Evolutionary conservation across 2,329 filamentous ascomycete genomes (phyloP).

Genomic region (Blastomyces parvus): DNA sequence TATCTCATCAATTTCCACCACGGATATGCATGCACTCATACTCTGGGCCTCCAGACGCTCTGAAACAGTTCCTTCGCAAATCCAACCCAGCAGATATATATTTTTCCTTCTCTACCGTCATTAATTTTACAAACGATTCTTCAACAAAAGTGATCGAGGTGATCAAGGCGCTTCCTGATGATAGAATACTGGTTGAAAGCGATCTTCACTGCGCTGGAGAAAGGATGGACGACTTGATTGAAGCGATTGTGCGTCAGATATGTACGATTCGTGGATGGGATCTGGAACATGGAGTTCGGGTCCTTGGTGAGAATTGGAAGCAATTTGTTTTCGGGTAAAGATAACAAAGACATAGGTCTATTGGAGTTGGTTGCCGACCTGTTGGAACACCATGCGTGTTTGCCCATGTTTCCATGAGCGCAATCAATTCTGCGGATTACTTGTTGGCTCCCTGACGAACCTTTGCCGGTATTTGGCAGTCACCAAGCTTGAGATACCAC

Average conservation of each 20-base stretch:
- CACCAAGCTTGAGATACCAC: neutral
- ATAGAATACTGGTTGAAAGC: conserved; percentile 76
- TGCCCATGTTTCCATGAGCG: neutral
- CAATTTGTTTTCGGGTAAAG: conserved; percentile 59
- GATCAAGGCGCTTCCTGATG: conserved; percentile 63
- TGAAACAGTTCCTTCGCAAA: conserved; percentile 68
- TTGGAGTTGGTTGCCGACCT: neutral
- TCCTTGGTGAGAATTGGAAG: conserved; percentile 64
- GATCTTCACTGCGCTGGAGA: conserved; percentile 77
- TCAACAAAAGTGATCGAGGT: conserved; percentile 54
- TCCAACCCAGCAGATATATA: conserved; percentile 67
- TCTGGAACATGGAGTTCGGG: conserved; percentile 59
- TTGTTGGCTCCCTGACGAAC: neutral
- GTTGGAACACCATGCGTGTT: neutral
- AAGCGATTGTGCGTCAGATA: conserved; percentile 64
- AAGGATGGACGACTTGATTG: conserved; percentile 67
- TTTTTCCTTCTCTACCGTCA: conserved; percentile 76
- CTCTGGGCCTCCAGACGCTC: conserved; percentile 63
- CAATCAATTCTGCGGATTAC: neutral
- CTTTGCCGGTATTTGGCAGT: neutral
- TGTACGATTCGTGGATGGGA: conserved; percentile 71
- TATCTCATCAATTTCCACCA: conserved; percentile 62
- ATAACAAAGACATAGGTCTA: neutral
- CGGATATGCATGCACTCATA: conserved; percentile 91
- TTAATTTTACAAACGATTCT: conserved; percentile 59